phyloP scores from a whole-genome alignment of 1,284 basidiomycete species.

The Ganoderma multipileum region DNA sequence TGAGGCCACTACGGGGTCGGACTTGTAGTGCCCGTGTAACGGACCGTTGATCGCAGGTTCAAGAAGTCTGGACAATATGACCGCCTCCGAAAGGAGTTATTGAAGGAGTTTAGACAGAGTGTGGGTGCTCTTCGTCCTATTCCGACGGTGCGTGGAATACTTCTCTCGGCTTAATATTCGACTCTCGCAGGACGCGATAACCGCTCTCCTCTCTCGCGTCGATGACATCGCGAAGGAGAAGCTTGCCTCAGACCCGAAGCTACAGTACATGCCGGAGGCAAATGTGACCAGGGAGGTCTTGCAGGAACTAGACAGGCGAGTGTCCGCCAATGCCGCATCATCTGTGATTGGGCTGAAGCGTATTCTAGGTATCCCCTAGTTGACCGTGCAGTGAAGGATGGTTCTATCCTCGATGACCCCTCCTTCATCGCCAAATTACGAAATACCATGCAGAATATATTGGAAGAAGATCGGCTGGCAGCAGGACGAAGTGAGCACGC shows the following conservation, averaged over 20 bases:
- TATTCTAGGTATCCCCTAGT: conserved; percentile 58
- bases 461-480: conserved; percentile 33
- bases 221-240: conserved; percentile 66
- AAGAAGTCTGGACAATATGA: conserved; percentile 84
- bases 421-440: conserved; percentile 55
- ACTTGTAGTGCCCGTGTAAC: neutral
- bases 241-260: conserved; percentile 58
- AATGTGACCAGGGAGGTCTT: conserved; percentile 63
- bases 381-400: conserved; percentile 66
- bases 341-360: conserved; percentile 6
- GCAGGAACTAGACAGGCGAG: conserved; percentile 75
- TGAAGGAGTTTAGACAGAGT: conserved; percentile 67
- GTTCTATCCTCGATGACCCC: conserved; percentile 57
- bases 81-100: conserved; percentile 68
- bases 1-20: conserved; percentile 36
- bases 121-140: conserved; percentile 48
- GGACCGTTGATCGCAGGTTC: conserved; percentile 54
- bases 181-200: conserved; percentile 54
- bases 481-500: conserved; percentile 15
- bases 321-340: conserved; percentile 25
- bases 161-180: conserved; percentile 17
- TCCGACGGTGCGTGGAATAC: conserved; percentile 18
- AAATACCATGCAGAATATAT: conserved; percentile 33
- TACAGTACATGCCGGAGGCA: conserved; percentile 62
- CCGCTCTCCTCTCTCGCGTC: conserved; percentile 60